A percentile compares a stretch with the other conserved stretches of the same genome.
phyloP scores from a whole-genome alignment of 1,284 basidiomycete species.

The Ustilago tritici region DNA sequence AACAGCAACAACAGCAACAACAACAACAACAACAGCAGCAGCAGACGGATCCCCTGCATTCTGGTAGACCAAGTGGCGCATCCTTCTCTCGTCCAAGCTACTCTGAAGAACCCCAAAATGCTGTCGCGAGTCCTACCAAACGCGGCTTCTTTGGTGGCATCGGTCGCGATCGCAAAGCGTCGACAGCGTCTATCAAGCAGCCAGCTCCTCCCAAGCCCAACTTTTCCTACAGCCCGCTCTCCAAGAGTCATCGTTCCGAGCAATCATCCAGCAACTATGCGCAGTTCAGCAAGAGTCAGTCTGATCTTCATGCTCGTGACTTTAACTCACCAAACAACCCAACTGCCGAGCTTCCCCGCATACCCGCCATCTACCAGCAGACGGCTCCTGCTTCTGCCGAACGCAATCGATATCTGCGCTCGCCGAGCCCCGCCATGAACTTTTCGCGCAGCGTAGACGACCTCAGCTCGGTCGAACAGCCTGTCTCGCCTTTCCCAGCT shows the following conservation, averaged over 20 bases:
- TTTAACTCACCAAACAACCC: constrained; percentile 31
- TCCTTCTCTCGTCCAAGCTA: constrained; percentile 36
- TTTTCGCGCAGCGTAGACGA: constrained; percentile 65
- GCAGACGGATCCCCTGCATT: constrained; percentile 16
- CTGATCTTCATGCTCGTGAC: constrained; percentile 49
- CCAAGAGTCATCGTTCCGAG: constrained; percentile 33
- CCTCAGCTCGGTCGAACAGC: constrained; percentile 37
- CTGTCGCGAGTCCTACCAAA: constrained; percentile 55
- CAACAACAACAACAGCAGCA: constrained; percentile 1
- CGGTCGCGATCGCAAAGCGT: constrained; percentile 51
- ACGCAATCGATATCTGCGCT: constrained; percentile 46
- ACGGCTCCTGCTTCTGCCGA: constrained; percentile 25
- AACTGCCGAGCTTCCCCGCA: constrained; percentile 46
- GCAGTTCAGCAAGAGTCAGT: constrained; percentile 58
- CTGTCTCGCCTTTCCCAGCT: constrained; percentile 26
- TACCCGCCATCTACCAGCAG: constrained; percentile 46
- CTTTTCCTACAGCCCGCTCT: constrained; percentile 46
- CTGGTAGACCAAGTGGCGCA: constrained; percentile 7
- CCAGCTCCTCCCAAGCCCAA: constrained; percentile 28
- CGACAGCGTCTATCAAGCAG: constrained; percentile 36
- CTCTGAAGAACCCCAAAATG: constrained; percentile 31
- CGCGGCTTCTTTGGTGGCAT: constrained; percentile 58
- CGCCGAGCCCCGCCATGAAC: constrained; percentile 54
- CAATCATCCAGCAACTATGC: constrained; percentile 28
- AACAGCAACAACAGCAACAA: constrained; percentile 15